These are phyloP conservation scores for Rhododendron griersonianum DNA, from an alignment of 148 eudicot genomes.

Conservation along the genomic window DNA sequence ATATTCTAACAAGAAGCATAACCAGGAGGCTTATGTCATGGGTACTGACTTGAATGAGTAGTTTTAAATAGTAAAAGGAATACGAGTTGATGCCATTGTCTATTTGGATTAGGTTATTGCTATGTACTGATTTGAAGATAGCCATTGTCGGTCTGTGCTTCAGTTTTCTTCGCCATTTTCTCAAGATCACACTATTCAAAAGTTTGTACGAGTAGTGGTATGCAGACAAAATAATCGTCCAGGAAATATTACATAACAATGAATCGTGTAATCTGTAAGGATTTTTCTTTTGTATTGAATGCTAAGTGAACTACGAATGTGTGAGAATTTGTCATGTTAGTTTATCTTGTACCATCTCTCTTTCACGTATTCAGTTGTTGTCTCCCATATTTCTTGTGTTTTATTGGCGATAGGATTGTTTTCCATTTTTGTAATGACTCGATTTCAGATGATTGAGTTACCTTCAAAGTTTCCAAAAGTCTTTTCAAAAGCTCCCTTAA, in stretches of 20 bases:
- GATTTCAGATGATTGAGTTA: constrained; percentile 80
- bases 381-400: neutral
- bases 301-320: neutral
- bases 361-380: neutral
- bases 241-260: neutral
- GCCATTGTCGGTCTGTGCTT: neutral
- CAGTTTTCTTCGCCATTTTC: neutral
- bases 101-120: neutral
- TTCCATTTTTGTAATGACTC: neutral
- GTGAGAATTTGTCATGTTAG: neutral
- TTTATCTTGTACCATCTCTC: neutral
- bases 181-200: neutral
- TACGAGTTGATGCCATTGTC: neutral
- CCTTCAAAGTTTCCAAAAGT: constrained; percentile 88
- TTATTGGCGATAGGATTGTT: neutral
- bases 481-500: constrained; percentile 75
- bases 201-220: neutral
- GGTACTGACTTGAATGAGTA: neutral
- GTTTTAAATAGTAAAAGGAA: neutral
- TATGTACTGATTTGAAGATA: neutral
- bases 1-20: no score
- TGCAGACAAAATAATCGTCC: neutral
- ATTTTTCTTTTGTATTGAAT: neutral
- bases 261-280: neutral
- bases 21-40: neutral